Base-by-base conservation (phyloP, 2,329 filamentous ascomycete genomes). In the Colletotrichum godetiae region DNA sequence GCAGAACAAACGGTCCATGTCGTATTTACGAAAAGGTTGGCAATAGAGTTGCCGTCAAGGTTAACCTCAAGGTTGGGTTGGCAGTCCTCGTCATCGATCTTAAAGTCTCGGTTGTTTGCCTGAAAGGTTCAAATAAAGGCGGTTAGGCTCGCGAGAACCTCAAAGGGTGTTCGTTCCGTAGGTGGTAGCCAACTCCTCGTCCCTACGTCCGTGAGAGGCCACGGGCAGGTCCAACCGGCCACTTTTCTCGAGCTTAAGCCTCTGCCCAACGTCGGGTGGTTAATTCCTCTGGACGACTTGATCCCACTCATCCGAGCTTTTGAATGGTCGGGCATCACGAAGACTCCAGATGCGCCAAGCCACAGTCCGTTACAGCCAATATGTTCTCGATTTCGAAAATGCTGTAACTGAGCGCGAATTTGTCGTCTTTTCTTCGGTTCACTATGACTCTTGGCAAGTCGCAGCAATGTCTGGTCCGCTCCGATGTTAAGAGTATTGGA, bases 11-110 rank as follows among this genome's bases (percentile, higher is more conserved):
- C 15, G 4, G 12, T 42, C n/a, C 31, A 31, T 27, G 13, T 5
- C 5, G 33, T 15, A 29, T 19, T 11, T 19, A 33, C 22, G 12
- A 15, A 27, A 46, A 31, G 22, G 7, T 35, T 35, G 2, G 12
- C 7, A 19, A 59, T 2, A 46, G 46, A 42, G 55, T 73, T 61
- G 24, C 67, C 56, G 60, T n/a, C 55, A 61, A 65, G 67, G 46
- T 60, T 65, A 61, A 46, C 31, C 33, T 66, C 11, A 22, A 58
- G 27, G 33, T 56, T 65, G n/a, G 13, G 15, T 42, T 73, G 70
- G 60, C 60, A 70, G 60, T 59, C 67, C 52, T 73, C 46, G 60
- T 65, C 67, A 65, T 61, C 60, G 27, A 61, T 52, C 60, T 70
- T 33, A 33, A 27, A 59, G 42, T 46, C 53, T 31, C 31, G 60